Base-by-base conservation (phyloP, 805 yeast species). In the Candida koratica region DNA sequence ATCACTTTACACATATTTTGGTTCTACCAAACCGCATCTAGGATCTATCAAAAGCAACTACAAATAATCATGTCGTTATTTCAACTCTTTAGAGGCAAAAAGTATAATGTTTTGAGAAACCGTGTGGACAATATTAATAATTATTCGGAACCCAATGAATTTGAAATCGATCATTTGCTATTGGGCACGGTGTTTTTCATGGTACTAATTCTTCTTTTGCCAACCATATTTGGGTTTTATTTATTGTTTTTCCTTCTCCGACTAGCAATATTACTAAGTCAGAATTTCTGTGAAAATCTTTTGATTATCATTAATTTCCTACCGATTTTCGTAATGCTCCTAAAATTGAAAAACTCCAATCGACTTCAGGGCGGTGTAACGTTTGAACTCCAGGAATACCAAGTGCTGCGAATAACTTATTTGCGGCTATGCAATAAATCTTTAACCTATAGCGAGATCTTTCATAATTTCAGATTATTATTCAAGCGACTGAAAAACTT, bases 121-220 rank as follows among this genome's bases (percentile, higher is more conserved):
- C 79, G 98, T 65, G 78, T 88, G 20, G 99, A 93, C 56, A 77
- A 80, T 17, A 79, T 88, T 43, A 77, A 82, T 53, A 55, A 49
- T 36, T 52, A 58, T 29, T 46, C 56, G n/a, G 38, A 39, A n/a
- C 48, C 45, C 3, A 41, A 44, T 5, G 51, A 52, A 8, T 50
- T 51, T 19, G 90, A 84, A 41, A 64, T 90, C 16, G 96, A 89
- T 54, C 95, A 89, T 51, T 67, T 90, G 38, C 63, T 94, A 32
- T 61, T 90, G 53, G 98, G 98, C 0, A 93, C 96, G 2, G 69
- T 93, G 38, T 58, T 90, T 12, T 93, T 93, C 59, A 86, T 90
- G 32, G 77, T 89, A 11, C 62, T 85, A 35, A 60, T 83, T 0
- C 84, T 88, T 47, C 63, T 94, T 22, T 57, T 88, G 33, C 98